Evolutionary conservation across 139 green algal species (phyloP).

Genomic region (Volvox reticuliferus): DNA sequence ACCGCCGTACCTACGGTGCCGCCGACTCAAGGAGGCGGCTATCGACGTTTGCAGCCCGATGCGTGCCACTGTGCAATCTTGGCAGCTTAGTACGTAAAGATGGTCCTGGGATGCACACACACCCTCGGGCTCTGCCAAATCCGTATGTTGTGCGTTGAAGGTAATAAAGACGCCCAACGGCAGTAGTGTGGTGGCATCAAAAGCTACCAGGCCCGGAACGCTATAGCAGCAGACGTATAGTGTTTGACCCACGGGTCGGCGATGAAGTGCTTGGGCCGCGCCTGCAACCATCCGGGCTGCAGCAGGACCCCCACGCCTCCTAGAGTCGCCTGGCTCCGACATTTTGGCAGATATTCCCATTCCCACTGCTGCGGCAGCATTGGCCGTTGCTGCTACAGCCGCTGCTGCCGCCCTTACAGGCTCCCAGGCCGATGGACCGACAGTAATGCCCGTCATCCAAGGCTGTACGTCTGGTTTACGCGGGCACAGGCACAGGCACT

Average conservation of each 20-base stretch:
- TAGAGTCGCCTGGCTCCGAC: neutral
- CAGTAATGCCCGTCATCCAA: slow-evolving; percentile 17
- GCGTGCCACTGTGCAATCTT: neutral
- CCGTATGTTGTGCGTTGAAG: neutral
- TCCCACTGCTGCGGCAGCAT: neutral
- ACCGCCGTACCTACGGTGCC: neutral
- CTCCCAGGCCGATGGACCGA: slow-evolving; percentile 4
- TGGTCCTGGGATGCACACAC: neutral
- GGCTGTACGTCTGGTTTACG: neutral
- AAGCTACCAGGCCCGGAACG: slow-evolving; percentile 11
- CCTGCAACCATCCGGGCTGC: neutral
- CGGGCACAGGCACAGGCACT: neutral
- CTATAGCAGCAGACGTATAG: slow-evolving; percentile 30
- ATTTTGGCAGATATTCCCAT: neutral
- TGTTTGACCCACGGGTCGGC: neutral
- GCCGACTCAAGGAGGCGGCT: neutral
- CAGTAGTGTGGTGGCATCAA: slow-evolving; percentile 26
- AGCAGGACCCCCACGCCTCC: neutral
- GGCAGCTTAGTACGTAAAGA: neutral
- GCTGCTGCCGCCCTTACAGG: neutral
- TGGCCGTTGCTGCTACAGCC: neutral
- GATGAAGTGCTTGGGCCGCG: neutral
- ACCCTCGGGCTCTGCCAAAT: neutral
- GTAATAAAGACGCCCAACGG: neutral
- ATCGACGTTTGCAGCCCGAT: neutral